These are phyloP conservation scores for Boletus tylopilopsis DNA, from an alignment of 768 basidiomycete species.

Conservation along the genomic window DNA sequence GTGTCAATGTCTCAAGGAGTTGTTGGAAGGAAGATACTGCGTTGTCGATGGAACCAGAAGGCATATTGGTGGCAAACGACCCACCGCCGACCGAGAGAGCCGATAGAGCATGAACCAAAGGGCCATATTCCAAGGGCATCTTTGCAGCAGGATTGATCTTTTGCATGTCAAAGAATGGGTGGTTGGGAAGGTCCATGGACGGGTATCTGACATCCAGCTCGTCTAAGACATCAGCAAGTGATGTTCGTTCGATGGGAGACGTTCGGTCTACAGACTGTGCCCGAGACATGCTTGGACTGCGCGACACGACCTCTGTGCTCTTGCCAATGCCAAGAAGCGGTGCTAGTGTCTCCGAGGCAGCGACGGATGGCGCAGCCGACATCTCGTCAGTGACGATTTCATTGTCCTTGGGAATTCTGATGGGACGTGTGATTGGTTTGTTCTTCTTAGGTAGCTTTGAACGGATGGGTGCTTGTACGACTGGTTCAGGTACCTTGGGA, in stretches of 20 bases:
- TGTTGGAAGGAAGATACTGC: slow-evolving; percentile 90
- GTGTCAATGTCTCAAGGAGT: slow-evolving; percentile 81
- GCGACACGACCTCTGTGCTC: slow-evolving; percentile 34
- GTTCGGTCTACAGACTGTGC: slow-evolving; percentile 56
- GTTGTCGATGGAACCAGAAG: slow-evolving; percentile 85
- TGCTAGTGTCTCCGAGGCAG: slow-evolving; percentile 46
- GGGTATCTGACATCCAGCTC: slow-evolving; percentile 63
- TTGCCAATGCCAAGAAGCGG: slow-evolving; percentile 31
- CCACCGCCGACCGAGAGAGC: slow-evolving; percentile 83
- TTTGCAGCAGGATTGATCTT: slow-evolving; percentile 73
- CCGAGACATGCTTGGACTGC: slow-evolving; percentile 54
- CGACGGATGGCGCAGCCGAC: slow-evolving; percentile 41
- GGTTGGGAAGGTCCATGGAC: slow-evolving; percentile 59
- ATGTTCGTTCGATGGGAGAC: slow-evolving; percentile 42
- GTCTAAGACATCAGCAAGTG: slow-evolving; percentile 62
- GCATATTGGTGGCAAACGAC: slow-evolving; percentile 74
- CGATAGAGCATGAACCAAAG: slow-evolving; percentile 81
- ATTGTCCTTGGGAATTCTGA: slow-evolving; percentile 60
- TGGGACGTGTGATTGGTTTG: slow-evolving; percentile 58
- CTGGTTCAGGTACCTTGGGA: slow-evolving; percentile 32
- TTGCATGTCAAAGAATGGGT: slow-evolving; percentile 71
- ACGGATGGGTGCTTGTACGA: slow-evolving; percentile 64
- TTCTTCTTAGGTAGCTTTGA: slow-evolving; percentile 85
- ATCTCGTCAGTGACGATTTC: slow-evolving; percentile 39
- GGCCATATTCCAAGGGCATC: slow-evolving; percentile 81